A percentile compares a stretch with the other conserved stretches of the same genome.
These are phyloP conservation scores for Coemansia sp. DNA, from an alignment of 371 early-diverging fungal genomes.

Conservation along the genomic window DNA sequence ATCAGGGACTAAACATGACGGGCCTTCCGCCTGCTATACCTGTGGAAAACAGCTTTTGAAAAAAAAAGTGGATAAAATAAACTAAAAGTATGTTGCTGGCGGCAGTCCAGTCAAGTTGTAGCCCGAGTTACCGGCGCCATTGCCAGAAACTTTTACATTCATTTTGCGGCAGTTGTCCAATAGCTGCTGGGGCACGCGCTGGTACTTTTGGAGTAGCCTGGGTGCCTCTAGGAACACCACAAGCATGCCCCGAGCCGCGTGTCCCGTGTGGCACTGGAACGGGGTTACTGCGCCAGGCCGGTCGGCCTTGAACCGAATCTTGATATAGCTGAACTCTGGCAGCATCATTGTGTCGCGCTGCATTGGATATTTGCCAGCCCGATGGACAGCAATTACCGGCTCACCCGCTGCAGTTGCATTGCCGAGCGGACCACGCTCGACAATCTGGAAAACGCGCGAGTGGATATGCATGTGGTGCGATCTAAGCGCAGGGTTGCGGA, in stretches of 20 bases:
- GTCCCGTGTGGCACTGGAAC: constrained; percentile 83
- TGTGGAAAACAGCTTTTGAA: too few relatives aligned
- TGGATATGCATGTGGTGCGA: constrained; percentile 82
- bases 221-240: constrained; percentile 69
- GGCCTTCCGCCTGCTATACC: not conserved
- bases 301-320: constrained; percentile 67
- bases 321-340: constrained; percentile 56
- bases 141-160: too few relatives aligned
- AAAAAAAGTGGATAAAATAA: too few relatives aligned
- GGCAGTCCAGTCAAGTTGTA: too few relatives aligned
- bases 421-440: constrained; percentile 52
- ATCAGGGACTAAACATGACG: not conserved
- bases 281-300: constrained; percentile 78
- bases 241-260: constrained; percentile 64
- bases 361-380: not conserved
- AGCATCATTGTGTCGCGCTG: constrained; percentile 39
- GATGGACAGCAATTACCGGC: not conserved
- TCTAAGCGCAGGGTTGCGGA: constrained; percentile 63
- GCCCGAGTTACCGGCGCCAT: too few relatives aligned
- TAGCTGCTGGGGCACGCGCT: constrained; percentile 52
- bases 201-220: constrained; percentile 52
- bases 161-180: constrained; percentile 54
- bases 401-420: not conserved
- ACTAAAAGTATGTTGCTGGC: too few relatives aligned
- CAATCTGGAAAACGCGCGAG: constrained; percentile 75